Percentiles rank a stretch among this genome's conserved stretches.
Evolutionary conservation across 2,329 filamentous ascomycete genomes (phyloP).

Genomic region (Aspergillus japonicus): DNA sequence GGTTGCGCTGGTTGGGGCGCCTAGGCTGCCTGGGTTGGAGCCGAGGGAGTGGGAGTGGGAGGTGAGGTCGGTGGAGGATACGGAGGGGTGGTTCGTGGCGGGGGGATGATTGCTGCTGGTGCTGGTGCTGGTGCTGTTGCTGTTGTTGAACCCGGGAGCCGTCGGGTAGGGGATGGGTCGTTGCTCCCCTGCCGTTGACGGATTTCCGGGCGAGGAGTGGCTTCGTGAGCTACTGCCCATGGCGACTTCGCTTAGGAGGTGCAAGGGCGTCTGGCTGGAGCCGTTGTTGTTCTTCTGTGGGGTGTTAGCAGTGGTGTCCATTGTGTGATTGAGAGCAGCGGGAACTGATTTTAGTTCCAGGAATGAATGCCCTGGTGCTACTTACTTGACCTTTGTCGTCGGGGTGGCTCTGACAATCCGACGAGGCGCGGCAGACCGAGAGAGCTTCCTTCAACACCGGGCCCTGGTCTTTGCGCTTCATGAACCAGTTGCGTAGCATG

Average conservation of each 20-base stretch:
- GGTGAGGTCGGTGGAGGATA: conserved; percentile 13
- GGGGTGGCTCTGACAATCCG: neutral
- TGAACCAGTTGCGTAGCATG: conserved; percentile 70
- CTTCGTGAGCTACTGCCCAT: conserved; percentile 33
- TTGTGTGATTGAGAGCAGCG: neutral
- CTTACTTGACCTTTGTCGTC: conserved; percentile 10
- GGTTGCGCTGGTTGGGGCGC: neutral
- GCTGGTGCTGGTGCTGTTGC: conserved; percentile 5
- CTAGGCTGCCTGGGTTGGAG: neutral
- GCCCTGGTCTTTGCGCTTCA: conserved; percentile 46
- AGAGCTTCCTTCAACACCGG: conserved; percentile 27
- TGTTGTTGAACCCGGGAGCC: neutral
- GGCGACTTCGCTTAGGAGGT: conserved; percentile 44
- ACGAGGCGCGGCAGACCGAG: neutral
- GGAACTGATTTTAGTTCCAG: neutral
- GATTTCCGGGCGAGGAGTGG: neutral
- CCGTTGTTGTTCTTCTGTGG: conserved; percentile 10
- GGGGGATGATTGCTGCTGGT: conserved; percentile 7
- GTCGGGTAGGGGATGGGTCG: neutral
- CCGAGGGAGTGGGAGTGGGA: conserved; percentile 10
- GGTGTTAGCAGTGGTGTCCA: neutral
- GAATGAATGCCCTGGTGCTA: neutral
- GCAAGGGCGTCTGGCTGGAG: conserved; percentile 34
- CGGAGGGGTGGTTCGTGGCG: conserved; percentile 5
- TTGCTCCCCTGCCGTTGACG: neutral